Percentiles rank a stretch among this genome's conserved stretches.
Conservation (phyloP, 345 rosid species). For the Pugionium dolabratum region DNA sequence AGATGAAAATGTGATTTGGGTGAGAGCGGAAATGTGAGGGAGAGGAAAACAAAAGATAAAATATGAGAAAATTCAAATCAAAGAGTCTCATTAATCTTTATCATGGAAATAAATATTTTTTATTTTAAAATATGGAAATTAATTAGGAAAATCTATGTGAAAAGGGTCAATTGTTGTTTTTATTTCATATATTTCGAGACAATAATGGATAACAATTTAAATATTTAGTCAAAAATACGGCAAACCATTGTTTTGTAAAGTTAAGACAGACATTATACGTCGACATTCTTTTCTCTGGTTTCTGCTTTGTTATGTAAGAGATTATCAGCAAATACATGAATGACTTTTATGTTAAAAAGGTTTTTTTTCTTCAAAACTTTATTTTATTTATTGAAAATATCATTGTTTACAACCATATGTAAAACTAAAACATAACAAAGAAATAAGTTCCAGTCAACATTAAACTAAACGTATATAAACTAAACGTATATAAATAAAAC, state of each 20-base stretch:
- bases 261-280: background rate
- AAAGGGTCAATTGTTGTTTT: background rate
- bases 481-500: no score
- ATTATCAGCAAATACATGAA: no score
- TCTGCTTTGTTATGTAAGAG: background rate
- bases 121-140: conserved; percentile 17
- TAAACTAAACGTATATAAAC: no score
- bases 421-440: no score
- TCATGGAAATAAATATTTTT: conserved; percentile 30
- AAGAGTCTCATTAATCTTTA: background rate
- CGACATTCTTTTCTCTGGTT: background rate
- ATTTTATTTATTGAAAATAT: no score
- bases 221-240: background rate
- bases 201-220: background rate
- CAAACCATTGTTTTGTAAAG: background rate
- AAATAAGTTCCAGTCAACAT: no score
- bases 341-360: no score
- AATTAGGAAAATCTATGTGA: background rate
- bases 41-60: conserved; percentile 9
- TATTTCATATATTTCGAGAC: background rate
- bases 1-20: conserved; percentile 19
- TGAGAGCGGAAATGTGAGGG: conserved; percentile 25
- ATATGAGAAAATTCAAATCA: conserved; percentile 25
- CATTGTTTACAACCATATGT: no score
- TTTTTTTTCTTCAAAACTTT: no score